Base-by-base conservation (phyloP, 768 basidiomycete genomes). In the Lentinula edodes region DNA sequence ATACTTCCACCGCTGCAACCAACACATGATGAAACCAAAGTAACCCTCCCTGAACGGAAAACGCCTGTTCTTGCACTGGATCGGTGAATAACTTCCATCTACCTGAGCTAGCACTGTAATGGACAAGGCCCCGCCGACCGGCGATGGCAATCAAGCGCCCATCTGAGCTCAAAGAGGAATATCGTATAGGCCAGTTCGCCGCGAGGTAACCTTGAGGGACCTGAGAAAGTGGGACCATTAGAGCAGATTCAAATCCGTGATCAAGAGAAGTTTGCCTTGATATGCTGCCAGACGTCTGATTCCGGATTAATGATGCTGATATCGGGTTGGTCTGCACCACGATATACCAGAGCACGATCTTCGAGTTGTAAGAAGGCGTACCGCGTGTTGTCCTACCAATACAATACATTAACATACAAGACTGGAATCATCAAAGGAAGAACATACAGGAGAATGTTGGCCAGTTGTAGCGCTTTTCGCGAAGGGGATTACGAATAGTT, bases 281-380 rank as follows among this genome's bases (percentile, higher is more conserved):
- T 90, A 74, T 91, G 90, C 67, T 98, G 94, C 95, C 96, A 98
- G 16, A 98, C 95, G 68, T 98, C 95, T 3, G 93, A 93, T 71
- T 96, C 95, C 15, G 95, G 95, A 69, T 98, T 98, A 69, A 98
- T 97, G 61, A 99, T 88, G 69, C 93, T 96, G 88, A 97, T 90
- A 70, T 98, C 95, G 5, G 96, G 95, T 71, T 98, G 95, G 72
- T 98, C 96, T 34, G 95, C 93, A 13, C 96, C 95, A 59, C 96
- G 84, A 72, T 98, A 99, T 15, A 98, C 87, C 0, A 97, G 80
- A 2, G 91, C 90, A 45, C 93, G 86, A 67, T 98, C 96, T 68
- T 98, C 95, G 85, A 95, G 86, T 74, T 96, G 94, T 43, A 98
- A 79, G 74, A 96, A 96, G 1, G 93, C 95, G 69, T 96, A 96